phyloP scores from a whole-genome alignment of 2,329 filamentous ascomycete species.

The Botryotinia narcissicola region DNA sequence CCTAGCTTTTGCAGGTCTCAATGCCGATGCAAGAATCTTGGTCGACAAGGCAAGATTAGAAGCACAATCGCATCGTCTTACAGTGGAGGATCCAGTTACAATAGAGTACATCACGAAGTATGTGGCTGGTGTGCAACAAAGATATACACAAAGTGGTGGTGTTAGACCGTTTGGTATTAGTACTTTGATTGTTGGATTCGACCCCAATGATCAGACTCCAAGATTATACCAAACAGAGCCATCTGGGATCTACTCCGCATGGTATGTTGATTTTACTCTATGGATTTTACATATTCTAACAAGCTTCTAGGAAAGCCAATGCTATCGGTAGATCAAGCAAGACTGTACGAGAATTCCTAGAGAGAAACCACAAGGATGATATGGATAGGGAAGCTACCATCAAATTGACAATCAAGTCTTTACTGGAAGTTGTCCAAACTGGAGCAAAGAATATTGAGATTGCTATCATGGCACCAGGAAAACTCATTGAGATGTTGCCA shows the following conservation, averaged over 20 bases:
- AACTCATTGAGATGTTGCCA: constrained; percentile 87
- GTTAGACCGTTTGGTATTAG: constrained; percentile 98
- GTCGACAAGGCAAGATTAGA: constrained; percentile 98
- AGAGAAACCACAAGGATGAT: constrained; percentile 97
- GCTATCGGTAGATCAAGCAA: constrained; percentile 98
- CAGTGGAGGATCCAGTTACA: constrained; percentile 93
- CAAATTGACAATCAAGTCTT: constrained; percentile 94
- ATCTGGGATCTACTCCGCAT: constrained; percentile 98
- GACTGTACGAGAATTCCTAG: constrained; percentile 96
- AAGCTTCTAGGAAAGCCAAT: constrained; percentile 82
- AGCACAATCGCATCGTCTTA: constrained; percentile 94
- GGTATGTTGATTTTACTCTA: constrained; percentile 55
- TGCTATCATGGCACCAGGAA: constrained; percentile 92
- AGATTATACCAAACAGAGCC: constrained; percentile 97
- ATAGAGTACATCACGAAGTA: constrained; percentile 99
- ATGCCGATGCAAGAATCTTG: constrained; percentile 95
- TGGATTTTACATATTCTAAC: constrained; percentile 22
- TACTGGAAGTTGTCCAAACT: constrained; percentile 96
- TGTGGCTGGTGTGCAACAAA: constrained; percentile 94
- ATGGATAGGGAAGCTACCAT: constrained; percentile 97
- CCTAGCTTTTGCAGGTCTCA: constrained; percentile 94
- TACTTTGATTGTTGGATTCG: constrained; percentile 97
- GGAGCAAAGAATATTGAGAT: constrained; percentile 99
- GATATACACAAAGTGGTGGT: constrained; percentile 98
- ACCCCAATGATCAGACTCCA: constrained; percentile 84